These are phyloP conservation scores for Fusarium haematococcum DNA, from an alignment of 2,329 filamentous ascomycete genomes.

Conservation along the genomic window DNA sequence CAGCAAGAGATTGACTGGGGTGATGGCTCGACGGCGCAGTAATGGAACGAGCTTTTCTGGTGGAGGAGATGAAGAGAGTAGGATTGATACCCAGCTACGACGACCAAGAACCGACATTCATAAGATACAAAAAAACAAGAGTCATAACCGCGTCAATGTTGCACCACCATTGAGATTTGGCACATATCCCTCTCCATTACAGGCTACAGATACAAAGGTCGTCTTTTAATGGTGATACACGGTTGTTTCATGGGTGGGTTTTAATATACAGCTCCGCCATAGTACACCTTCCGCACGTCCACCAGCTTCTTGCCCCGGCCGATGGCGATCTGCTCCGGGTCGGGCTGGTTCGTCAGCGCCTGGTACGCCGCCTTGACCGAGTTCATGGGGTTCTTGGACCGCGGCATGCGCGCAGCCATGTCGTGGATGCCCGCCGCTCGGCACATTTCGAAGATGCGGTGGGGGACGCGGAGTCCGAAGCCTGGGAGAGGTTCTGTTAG, in stretches of 20 bases:
- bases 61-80: not conserved
- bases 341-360: constrained; percentile 83
- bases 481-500: constrained; percentile 64
- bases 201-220: constrained; percentile 41
- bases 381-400: constrained; percentile 97
- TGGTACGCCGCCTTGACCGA: constrained; percentile 91
- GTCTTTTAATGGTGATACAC: constrained; percentile 37
- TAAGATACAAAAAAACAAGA: constrained; percentile 1
- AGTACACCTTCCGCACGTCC: constrained; percentile 97
- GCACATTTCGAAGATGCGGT: constrained; percentile 94
- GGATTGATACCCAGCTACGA: constrained; percentile 37
- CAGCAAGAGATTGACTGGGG: constrained; percentile 94
- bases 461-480: constrained; percentile 92
- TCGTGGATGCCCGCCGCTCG: constrained; percentile 88
- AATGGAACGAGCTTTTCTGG: not conserved
- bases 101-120: constrained; percentile 35
- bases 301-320: constrained; percentile 95
- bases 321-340: constrained; percentile 90
- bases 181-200: constrained; percentile 27
- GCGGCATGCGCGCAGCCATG: constrained; percentile 83
- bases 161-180: constrained; percentile 4
- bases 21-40: constrained; percentile 56
- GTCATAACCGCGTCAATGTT: not conserved
- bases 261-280: constrained; percentile 80
- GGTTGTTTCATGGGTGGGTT: not conserved